Evolutionary conservation across 805 yeast genomes (phyloP), one percentile per base, ranked within the genome.

Genomic region (Kuraishia piskuri): DNA sequence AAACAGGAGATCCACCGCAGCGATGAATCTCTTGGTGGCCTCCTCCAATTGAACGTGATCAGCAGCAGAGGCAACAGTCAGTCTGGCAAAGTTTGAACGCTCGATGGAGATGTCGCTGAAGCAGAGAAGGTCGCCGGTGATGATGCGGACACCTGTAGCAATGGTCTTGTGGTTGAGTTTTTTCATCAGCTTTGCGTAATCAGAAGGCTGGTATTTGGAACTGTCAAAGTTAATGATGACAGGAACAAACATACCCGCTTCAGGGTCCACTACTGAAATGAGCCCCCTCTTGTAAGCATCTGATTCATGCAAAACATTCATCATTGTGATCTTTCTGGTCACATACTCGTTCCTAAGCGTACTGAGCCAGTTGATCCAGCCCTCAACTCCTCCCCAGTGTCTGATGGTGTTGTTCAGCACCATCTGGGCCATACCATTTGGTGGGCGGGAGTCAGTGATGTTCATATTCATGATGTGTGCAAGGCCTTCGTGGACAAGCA

Each of bases 381-480:
- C 95, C 2, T 66, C 68, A 61, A 79, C 84, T 3, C 36, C 44
- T 24, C 87, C 88, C 95, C 95, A 88, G 58, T 77, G 72, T 50
- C 75, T 76, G 60, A 88, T 71, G 50, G 84, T 70, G 54, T 82
- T 81, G 64, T 78, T 76, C 53, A 82, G 66, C 44, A 86, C 62
- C 17, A 84, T 68, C 66, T 84, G 91, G 8, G 91, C 70, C 56
- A 86, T 76, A 23, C 95, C 96, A 2, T 90, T 76, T 19, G 95
- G 84, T 49, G 80, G 72, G 69, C 88, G 94, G 57, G 86, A 82
- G 2, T 84, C 70, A 22, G 84, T 88, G 66, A 88, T 95, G 57
- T 84, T 82, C 52, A 75, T 75, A 63, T 84, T 75, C 52, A 77
- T 68, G 52, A 77, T 67, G 55, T 80, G 78, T 53, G 82, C 67